Percentiles rank a stretch among this genome's conserved stretches.
These are phyloP conservation scores for Diplocarpon mali DNA, from an alignment of 2,329 filamentous ascomycete genomes.

Conservation along the genomic window DNA sequence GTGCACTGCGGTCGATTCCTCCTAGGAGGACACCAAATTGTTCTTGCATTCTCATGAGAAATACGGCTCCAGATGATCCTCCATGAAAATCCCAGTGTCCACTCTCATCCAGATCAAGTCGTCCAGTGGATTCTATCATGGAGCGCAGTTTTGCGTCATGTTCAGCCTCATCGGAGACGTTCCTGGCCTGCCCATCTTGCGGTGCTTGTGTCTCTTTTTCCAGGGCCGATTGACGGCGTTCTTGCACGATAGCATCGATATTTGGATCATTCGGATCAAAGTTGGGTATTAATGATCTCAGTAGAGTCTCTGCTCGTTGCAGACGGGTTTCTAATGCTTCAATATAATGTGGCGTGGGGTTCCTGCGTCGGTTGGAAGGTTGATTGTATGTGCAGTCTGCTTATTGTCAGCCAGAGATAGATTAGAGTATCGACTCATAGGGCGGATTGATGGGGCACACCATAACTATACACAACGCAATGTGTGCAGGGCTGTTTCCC, in stretches of 20 bases:
- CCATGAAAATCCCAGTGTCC: slow-evolving; percentile 95
- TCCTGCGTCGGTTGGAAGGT: slow-evolving; percentile 62
- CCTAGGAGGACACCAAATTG: slow-evolving; percentile 72
- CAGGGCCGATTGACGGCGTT: slow-evolving; percentile 35
- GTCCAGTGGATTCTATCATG: slow-evolving; percentile 89
- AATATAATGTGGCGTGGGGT: slow-evolving; percentile 63
- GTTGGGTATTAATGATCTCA: slow-evolving; percentile 52
- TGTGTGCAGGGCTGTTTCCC: slow-evolving; percentile 86
- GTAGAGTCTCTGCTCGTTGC: slow-evolving; percentile 56
- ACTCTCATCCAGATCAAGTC: slow-evolving; percentile 81
- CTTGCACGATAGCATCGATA: slow-evolving; percentile 65
- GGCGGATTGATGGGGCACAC: slow-evolving; percentile 38
- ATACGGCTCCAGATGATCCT: slow-evolving; percentile 82
- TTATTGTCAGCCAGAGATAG: background rate
- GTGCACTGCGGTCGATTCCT: slow-evolving; percentile 39
- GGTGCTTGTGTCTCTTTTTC: slow-evolving; percentile 31
- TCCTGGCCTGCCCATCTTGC: slow-evolving; percentile 5
- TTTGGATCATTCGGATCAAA: slow-evolving; percentile 70
- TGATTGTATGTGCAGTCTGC: slow-evolving; percentile 68
- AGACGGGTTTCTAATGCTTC: slow-evolving; percentile 59
- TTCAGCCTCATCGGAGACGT: slow-evolving; percentile 24
- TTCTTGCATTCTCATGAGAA: slow-evolving; percentile 76
- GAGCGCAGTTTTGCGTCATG: slow-evolving; percentile 72
- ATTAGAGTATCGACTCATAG: no score
- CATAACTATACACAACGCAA: slow-evolving; percentile 97